A percentile compares a stretch with the other conserved stretches of the same genome.
These are phyloP conservation scores for Torrubiellomyces zombiae DNA, from an alignment of 2,329 filamentous ascomycete species.

Conservation along the genomic window DNA sequence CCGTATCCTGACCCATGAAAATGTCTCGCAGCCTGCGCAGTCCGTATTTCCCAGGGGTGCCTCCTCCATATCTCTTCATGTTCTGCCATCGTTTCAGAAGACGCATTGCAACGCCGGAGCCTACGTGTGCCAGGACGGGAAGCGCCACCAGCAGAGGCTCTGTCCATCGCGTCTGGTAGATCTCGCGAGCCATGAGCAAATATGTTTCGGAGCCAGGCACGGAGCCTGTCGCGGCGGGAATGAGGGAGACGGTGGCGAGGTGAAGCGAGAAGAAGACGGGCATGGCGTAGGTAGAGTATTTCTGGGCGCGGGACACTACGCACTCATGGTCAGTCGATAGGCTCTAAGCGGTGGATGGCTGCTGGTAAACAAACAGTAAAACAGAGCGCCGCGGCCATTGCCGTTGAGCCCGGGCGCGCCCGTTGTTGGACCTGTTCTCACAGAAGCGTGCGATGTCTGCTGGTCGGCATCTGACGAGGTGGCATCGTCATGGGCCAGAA, in stretches of 20 bases:
- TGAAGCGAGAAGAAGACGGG: constrained; percentile 62
- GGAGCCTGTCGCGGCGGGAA: constrained; percentile 58
- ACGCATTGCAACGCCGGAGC: constrained; percentile 61
- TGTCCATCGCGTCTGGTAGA: constrained; percentile 71
- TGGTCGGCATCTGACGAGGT: constrained; percentile 11
- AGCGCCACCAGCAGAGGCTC: constrained; percentile 67
- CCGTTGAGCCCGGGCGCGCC: constrained; percentile 33
- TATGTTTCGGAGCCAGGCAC: constrained; percentile 65
- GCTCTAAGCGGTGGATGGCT: background rate
- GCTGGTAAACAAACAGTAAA: constrained; percentile 44
- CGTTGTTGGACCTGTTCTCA: constrained; percentile 18
- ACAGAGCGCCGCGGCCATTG: constrained; percentile 54
- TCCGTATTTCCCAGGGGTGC: constrained; percentile 34
- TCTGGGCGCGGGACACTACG: constrained; percentile 49
- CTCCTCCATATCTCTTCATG: constrained; percentile 57
- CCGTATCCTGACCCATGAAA: constrained; percentile 18
- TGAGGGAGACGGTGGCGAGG: constrained; percentile 64
- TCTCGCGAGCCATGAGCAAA: constrained; percentile 76
- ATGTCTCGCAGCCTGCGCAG: constrained; percentile 16
- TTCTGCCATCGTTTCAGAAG: constrained; percentile 58
- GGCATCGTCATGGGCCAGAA: constrained; percentile 16
- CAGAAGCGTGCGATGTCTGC: constrained; percentile 22
- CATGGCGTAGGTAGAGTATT: constrained; percentile 78
- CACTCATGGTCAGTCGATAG: background rate
- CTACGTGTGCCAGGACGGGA: constrained; percentile 60